phyloP scores from a whole-genome alignment of 257 asterid species.

The Forsythia suspensa region DNA sequence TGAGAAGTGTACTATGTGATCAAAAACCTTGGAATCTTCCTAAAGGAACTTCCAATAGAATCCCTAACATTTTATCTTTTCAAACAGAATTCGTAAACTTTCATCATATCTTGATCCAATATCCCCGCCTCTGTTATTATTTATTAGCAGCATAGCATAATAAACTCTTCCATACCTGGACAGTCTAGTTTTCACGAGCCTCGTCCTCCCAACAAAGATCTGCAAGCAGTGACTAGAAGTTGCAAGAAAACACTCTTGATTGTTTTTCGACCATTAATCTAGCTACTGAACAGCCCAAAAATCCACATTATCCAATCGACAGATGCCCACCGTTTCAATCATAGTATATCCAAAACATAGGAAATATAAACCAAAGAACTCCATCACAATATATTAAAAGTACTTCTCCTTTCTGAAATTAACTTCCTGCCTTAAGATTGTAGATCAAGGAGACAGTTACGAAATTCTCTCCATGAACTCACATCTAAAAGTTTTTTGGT shows the following conservation, averaged over 20 bases:
- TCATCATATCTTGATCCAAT: neutral
- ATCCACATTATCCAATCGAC: neutral
- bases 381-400: neutral
- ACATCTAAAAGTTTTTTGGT: neutral
- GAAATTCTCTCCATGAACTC: neutral
- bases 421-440: neutral
- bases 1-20: neutral
- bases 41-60: neutral
- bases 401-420: neutral
- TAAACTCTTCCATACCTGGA: neutral
- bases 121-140: too few species aligned
- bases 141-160: neutral
- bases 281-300: neutral
- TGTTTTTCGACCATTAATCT: too few species aligned
- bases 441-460: neutral
- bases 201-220: neutral
- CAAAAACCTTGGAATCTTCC: neutral
- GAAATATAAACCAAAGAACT: neutral
- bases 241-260: neutral
- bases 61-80: too few species aligned
- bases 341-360: neutral
- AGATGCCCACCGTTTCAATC: neutral
- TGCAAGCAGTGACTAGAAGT: neutral
- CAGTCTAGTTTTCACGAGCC: neutral
- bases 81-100: neutral